Base-by-base conservation (phyloP, 805 yeast species). In the Saccharomycopsis javanensis region DNA sequence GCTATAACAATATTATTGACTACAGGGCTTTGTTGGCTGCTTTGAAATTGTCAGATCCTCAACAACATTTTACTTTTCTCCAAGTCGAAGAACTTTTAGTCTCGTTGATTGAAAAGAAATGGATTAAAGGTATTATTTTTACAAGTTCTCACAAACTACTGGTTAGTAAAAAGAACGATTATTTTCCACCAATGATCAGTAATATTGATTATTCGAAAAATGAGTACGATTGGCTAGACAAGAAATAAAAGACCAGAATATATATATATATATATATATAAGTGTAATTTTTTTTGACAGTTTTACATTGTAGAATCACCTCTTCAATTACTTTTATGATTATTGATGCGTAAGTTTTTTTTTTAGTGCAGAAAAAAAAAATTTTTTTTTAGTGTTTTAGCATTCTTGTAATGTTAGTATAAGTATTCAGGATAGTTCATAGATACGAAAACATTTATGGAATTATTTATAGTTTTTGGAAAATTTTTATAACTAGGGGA, bases 191-290 rank as follows among this genome's bases (percentile, higher is more conserved):
- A 6, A 35, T 57, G 16, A 50, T 25, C 6, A 34, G 37, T 27
- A 20, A 18, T 6, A 25, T 31, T 13, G 54, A 52, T n/a, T 25
- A 20, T 23, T 20, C 31, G n/a, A 34, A 33, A 18, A 30, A 55
- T 27, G 60, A 57, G n/a, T 57, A 51, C 33, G 57, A 57, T 51
- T 57, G 60, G 60, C 51, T 57, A 20, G 60, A 57, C 16, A 57
- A 55, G 23, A 42, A 42, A 42, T 42, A 42, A 42, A 42, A 25
- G 4, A 7, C 23, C 23, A 11, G 13, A 42, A 8, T 5, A 42
- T 42, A 2, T 42, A 13, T 11, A 20, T 20, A 5, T 42, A 6
- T 16, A 20, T 20, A 20, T 42, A 13, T 42, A 42, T 42, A 42
- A 23, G 3, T 13, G 15, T 42, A 4, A 15, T 38, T 31, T 31